Base-by-base conservation (phyloP, 305 asterid genomes). In the Withania somnifera region DNA sequence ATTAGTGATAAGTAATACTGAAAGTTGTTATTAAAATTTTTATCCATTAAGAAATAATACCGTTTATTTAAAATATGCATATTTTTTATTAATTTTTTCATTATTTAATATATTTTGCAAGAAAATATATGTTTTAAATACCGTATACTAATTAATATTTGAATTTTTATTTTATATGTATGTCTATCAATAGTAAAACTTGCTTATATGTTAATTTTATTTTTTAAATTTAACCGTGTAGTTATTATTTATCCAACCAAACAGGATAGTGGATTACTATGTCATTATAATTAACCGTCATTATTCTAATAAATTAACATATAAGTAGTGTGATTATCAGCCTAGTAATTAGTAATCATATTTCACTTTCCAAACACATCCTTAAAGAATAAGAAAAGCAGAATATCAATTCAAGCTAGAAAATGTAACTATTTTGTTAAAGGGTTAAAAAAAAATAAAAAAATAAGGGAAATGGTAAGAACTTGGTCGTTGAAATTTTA, bases 401-500 rank as follows among this genome's bases (percentile, higher is more conserved):
- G n/a, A n/a, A n/a, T n/a, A n/a, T n/a, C n/a, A n/a, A n/a, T n/a
- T n/a, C n/a, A n/a, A n/a, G n/a, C n/a, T n/a, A n/a, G n/a, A n/a
- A n/a, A n/a, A n/a, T n/a, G n/a, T n/a, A n/a, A n/a, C n/a, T n/a
- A n/a, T n/a, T n/a, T n/a, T n/a, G n/a, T n/a, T n/a, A n/a, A n/a
- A n/a, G n/a, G n/a, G n/a, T n/a, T n/a, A n/a, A 7, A 8, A 19
- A 56, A 1, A n/a, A 34, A 63, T 4, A 34, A 0, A 8, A 66
- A 6, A 42, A 54, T 14, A 13, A 22, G 52, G 69, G 24, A 32
- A 36, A 77, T 24, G 60, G 79, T 42, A 81, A 54, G 82, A 82
- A 82, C 6, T 79, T 68, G 83, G 86, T 56, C 73, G 61, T 84
- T 51, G 83, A 86, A 81, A 71, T 76, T 52, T 17, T 78, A 77